Evolutionary conservation across 768 basidiomycete species (phyloP).

Genomic region (Gelatoporia subvermispora): DNA sequence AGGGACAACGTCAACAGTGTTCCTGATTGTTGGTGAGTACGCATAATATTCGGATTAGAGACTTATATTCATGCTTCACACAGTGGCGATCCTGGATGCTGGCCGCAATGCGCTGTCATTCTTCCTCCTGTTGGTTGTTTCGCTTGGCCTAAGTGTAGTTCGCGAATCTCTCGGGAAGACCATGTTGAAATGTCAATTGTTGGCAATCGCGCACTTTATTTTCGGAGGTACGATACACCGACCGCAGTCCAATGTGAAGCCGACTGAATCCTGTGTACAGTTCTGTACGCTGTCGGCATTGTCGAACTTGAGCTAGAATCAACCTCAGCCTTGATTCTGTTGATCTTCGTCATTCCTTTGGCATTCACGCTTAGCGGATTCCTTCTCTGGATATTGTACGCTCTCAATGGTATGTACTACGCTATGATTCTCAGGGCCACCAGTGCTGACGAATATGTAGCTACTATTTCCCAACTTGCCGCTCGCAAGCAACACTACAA

Average conservation of each 20-base stretch:
- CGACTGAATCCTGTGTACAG: constrained; percentile 30
- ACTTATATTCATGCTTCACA: background rate
- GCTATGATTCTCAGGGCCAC: constrained; percentile 1
- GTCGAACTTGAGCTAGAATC: constrained; percentile 90
- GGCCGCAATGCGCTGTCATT: constrained; percentile 92
- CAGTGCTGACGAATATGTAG: constrained; percentile 32
- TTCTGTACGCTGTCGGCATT: constrained; percentile 91
- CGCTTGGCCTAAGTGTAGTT: constrained; percentile 89
- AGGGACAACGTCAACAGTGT: constrained; percentile 71
- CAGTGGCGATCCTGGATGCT: constrained; percentile 93
- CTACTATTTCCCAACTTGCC: constrained; percentile 82
- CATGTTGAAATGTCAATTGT: constrained; percentile 78
- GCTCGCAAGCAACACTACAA: constrained; percentile 86
- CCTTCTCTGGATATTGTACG: constrained; percentile 92
- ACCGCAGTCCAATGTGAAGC: background rate
- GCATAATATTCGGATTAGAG: background rate
- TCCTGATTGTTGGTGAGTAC: constrained; percentile 82
- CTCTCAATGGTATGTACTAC: constrained; percentile 64
- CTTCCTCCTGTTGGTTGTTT: constrained; percentile 91
- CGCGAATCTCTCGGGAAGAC: constrained; percentile 79
- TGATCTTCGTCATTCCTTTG: constrained; percentile 90
- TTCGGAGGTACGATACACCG: constrained; percentile 75
- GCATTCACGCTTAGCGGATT: constrained; percentile 95
- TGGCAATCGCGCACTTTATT: constrained; percentile 83
- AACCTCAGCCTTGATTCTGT: constrained; percentile 75